Evolutionary conservation across 805 yeast species (phyloP).

Genomic region (Schwanniomyces yamadae): DNA sequence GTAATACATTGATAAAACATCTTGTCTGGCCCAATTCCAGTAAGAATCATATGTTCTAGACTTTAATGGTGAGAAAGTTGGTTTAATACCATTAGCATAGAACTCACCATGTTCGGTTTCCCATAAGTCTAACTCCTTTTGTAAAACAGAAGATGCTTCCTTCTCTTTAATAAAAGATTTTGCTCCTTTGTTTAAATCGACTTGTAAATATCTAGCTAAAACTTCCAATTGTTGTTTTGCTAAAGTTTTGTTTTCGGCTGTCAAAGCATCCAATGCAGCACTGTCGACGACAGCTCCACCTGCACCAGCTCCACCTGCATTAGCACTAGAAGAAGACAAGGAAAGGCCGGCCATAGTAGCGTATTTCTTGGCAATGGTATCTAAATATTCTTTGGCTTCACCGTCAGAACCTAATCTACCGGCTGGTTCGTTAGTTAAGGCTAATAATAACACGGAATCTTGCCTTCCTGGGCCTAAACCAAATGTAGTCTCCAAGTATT

Average conservation of each 20-base stretch:
- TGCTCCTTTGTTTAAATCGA: slow-evolving; percentile 89
- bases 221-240: slow-evolving; percentile 85
- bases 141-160: slow-evolving; percentile 79
- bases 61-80: slow-evolving; percentile 86
- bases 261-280: slow-evolving; percentile 86
- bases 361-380: slow-evolving; percentile 76
- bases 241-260: slow-evolving; percentile 65
- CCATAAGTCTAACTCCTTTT: slow-evolving; percentile 89
- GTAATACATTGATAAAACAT: slow-evolving; percentile 86
- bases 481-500: slow-evolving; percentile 87
- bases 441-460: slow-evolving; percentile 80
- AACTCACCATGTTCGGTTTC: slow-evolving; percentile 82
- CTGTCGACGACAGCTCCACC: slow-evolving; percentile 91
- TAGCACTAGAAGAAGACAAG: slow-evolving; percentile 63
- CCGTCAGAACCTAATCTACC: slow-evolving; percentile 80
- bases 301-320: slow-evolving; percentile 56
- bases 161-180: slow-evolving; percentile 79
- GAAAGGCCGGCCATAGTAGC: slow-evolving; percentile 81
- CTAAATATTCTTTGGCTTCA: slow-evolving; percentile 90
- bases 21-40: slow-evolving; percentile 99
- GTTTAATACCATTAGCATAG: slow-evolving; percentile 87
- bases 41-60: slow-evolving; percentile 96
- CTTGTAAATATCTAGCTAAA: slow-evolving; percentile 89
- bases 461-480: slow-evolving; percentile 94
- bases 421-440: slow-evolving; percentile 89